Conservation (phyloP, 176 grass and related monocot genomes). For the Oryza coarctata region DNA sequence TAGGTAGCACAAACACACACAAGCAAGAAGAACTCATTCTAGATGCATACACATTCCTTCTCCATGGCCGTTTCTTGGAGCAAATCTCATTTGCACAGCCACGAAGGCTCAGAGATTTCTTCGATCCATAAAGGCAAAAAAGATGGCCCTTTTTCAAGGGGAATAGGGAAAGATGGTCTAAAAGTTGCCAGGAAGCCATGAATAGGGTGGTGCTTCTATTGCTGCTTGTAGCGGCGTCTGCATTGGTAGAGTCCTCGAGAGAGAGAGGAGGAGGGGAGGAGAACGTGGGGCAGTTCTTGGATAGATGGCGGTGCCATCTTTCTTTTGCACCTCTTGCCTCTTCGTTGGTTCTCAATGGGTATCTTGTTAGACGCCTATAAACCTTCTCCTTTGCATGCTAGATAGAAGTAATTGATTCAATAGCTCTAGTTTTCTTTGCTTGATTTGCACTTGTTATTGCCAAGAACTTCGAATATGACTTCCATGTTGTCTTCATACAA, state of each 20-base stretch:
- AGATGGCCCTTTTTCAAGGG: conserved; percentile 5
- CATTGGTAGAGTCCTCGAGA: conserved; percentile 9
- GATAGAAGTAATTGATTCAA: neutral
- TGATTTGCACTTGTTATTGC: neutral
- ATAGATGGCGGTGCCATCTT: conserved; percentile 21
- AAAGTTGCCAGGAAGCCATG: conserved; percentile 28
- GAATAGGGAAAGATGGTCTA: neutral
- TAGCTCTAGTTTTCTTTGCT: neutral
- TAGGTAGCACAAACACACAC: neutral
- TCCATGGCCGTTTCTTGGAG: neutral
- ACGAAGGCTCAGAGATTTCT: conserved; percentile 2
- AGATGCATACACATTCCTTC: neutral
- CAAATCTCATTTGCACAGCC: conserved; percentile 24
- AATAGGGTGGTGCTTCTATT: conserved; percentile 10
- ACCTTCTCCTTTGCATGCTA: neutral
- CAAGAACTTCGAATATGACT: neutral
- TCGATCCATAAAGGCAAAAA: neutral
- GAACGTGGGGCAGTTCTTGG: neutral
- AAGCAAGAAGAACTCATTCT: neutral
- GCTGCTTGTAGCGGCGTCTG: conserved; percentile 1
- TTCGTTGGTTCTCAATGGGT: conserved; percentile 10
- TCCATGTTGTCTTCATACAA: neutral
- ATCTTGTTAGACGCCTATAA: conserved; percentile 32
- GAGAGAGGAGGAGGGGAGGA: neutral
- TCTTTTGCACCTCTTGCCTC: neutral